phyloP scores from a whole-genome alignment of 225 moss, liverwort and hornwort species.

The Asterella californica region DNA sequence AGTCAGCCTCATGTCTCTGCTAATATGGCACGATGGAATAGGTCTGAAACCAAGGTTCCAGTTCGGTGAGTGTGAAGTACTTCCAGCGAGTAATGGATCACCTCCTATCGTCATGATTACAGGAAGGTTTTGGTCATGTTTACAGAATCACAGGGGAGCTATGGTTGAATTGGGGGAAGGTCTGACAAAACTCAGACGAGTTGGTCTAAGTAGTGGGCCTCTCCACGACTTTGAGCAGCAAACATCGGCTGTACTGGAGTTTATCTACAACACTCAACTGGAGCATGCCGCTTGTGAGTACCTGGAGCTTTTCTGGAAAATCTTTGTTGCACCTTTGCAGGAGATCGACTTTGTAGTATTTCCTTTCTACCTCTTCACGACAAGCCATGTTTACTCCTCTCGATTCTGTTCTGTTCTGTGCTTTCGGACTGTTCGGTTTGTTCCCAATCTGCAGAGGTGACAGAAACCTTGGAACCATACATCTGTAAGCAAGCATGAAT shows the following conservation, averaged over 20 bases:
- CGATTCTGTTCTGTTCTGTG: background rate
- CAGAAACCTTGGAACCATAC: background rate
- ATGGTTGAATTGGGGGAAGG: slow-evolving; percentile 98
- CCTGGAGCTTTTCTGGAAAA: background rate
- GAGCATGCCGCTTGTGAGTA: slow-evolving; percentile 87
- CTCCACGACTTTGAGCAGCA: slow-evolving; percentile 85
- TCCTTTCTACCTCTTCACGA: background rate
- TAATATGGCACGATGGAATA: background rate
- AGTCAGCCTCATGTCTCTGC: background rate
- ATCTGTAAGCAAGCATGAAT: background rate
- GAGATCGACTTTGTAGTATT: too few relatives aligned
- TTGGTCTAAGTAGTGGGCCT: slow-evolving; percentile 59
- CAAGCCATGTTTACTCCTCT: background rate
- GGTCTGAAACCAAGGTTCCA: background rate
- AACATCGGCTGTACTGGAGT: slow-evolving; percentile 82
- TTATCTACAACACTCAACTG: slow-evolving; percentile 83
- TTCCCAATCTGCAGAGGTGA: background rate
- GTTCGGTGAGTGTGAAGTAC: background rate
- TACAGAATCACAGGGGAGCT: slow-evolving; percentile 94
- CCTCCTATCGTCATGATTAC: background rate
- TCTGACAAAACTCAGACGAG: slow-evolving; percentile 69
- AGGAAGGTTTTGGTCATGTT: slow-evolving; percentile 16
- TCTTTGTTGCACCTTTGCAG: background rate
- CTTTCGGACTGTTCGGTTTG: background rate
- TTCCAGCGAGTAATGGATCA: background rate